Evolutionary conservation across 805 yeast species (phyloP), one percentile per base, ranked within the genome.

Genomic region (Yamadazyma paraphyllophila): DNA sequence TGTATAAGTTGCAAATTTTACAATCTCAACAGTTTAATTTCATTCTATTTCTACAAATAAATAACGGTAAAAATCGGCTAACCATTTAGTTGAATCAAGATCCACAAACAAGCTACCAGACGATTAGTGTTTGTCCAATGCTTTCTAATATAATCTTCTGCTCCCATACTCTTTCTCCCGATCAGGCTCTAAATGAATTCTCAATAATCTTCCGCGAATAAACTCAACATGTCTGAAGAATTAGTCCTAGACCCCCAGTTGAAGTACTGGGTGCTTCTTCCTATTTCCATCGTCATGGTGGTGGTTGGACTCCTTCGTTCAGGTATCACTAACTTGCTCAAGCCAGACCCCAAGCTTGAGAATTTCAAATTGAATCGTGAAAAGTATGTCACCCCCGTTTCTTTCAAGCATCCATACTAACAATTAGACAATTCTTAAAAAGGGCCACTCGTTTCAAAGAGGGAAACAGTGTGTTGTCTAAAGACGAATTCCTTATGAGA

Each of bases 271-370:
- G 98, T 90, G 26, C 71, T 94, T 13, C 63, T 89, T 30, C 99
- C 99, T 17, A 91, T 94, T 36, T 81, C 96, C 5, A 60, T 85
- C 15, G 96, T 90, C 15, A 90, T 94, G 96, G 83, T 94, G 9
- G 66, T 91, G 46, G 89, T 89, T 4, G 97, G 97, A 7, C 63
- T 92, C 14, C 63, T 89, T 24, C 75, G 96, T 45, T 83, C 86
- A 44, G 81, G 83, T 56, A 73, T 84, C 8, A 81, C 89, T 34
- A 63, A 71, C 12, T 66, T 90, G 20, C 67, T 89, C 7, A 76
- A 78, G 38, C 80, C 88, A 41, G 62, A 71, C 29, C 81, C 83
- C 3, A 83, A 80, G 53, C 67, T 77, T 15, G 78, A 73, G 25
- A 74, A 78, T 12, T 68, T 73, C 48, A 76, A 71, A 47, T 70